Percentiles rank a stretch among this genome's conserved stretches.
These are phyloP conservation scores for Aspergillus flavus DNA, from an alignment of 2,329 filamentous ascomycete genomes.

Conservation along the genomic window DNA sequence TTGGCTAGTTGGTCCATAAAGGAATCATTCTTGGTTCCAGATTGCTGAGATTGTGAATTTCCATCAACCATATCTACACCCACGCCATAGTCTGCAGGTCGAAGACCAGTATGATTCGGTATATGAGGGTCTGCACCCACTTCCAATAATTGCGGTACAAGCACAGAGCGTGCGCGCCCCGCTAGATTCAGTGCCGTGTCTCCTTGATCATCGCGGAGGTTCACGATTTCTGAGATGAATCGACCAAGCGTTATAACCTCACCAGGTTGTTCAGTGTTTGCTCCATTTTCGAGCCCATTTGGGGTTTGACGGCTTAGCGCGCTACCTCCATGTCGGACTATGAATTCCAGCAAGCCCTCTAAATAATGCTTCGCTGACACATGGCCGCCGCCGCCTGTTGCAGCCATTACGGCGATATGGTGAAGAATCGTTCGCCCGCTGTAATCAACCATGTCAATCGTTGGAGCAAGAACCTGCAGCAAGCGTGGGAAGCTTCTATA, in stretches of 20 bases:
- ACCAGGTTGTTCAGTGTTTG: slow-evolving; percentile 36
- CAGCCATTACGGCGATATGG: slow-evolving; percentile 93
- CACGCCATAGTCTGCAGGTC: slow-evolving; percentile 93
- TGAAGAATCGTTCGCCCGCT: slow-evolving; percentile 91
- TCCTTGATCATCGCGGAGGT: slow-evolving; percentile 88
- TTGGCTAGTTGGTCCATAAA: slow-evolving; percentile 48
- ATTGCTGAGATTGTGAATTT: slow-evolving; percentile 49
- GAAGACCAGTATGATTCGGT: slow-evolving; percentile 83
- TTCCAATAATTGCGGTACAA: slow-evolving; percentile 94
- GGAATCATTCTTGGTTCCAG: slow-evolving; percentile 47
- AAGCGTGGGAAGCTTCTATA: slow-evolving; percentile 87
- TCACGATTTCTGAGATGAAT: slow-evolving; percentile 97
- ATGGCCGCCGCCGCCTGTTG: slow-evolving; percentile 87
- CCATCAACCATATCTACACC: slow-evolving; percentile 64
- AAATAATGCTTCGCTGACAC: slow-evolving; percentile 90
- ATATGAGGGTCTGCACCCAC: slow-evolving; percentile 93
- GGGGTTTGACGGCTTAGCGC: slow-evolving; percentile 55
- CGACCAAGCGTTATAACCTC: slow-evolving; percentile 82
- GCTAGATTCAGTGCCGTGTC: slow-evolving; percentile 95
- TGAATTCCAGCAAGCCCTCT: slow-evolving; percentile 90
- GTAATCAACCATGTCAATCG: slow-evolving; percentile 86
- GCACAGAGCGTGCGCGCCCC: slow-evolving; percentile 90
- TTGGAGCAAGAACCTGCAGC: slow-evolving; percentile 82
- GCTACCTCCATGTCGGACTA: slow-evolving; percentile 79
- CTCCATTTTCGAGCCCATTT: slow-evolving; percentile 30